Conservation (phyloP, 192 early-diverging fungal genomes). For the Backusella tuberculispora region DNA sequence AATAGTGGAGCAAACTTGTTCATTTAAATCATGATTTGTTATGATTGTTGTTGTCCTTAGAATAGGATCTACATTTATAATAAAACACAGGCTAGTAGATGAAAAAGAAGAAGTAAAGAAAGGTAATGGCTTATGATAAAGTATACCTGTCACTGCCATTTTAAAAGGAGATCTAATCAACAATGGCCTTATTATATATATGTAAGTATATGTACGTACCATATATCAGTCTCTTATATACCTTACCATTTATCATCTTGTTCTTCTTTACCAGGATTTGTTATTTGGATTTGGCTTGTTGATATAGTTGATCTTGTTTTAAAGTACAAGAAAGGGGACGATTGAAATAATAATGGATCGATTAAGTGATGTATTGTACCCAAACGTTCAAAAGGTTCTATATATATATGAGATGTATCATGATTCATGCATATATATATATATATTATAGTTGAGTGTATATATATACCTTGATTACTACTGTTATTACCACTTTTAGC, state of each 20-base stretch:
- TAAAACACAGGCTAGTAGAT: not conserved
- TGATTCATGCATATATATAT: too few relatives aligned
- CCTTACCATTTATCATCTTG: constrained; percentile 1
- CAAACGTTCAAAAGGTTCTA: not conserved
- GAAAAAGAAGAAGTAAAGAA: not conserved
- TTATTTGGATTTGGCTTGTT: constrained; percentile 21
- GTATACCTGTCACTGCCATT: not conserved
- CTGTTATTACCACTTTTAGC: not conserved
- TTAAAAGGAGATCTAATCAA: not conserved
- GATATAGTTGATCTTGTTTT: not conserved
- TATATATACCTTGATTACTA: not conserved
- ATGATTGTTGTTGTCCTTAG: not conserved
- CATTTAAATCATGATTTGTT: not conserved
- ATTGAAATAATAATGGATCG: constrained; percentile 6
- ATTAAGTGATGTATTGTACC: not conserved
- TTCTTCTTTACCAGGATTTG: not conserved
- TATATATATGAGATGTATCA: not conserved
- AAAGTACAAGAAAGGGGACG: not conserved
- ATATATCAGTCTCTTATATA: not conserved
- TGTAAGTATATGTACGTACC: not conserved
- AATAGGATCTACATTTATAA: not conserved
- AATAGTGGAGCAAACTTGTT: not conserved
- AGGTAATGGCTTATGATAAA: not conserved
- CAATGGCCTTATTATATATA: not conserved
- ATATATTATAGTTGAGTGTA: not conserved